phyloP scores from a whole-genome alignment of 2,329 filamentous ascomycete species.

The Verticillium zaregamsianum region DNA sequence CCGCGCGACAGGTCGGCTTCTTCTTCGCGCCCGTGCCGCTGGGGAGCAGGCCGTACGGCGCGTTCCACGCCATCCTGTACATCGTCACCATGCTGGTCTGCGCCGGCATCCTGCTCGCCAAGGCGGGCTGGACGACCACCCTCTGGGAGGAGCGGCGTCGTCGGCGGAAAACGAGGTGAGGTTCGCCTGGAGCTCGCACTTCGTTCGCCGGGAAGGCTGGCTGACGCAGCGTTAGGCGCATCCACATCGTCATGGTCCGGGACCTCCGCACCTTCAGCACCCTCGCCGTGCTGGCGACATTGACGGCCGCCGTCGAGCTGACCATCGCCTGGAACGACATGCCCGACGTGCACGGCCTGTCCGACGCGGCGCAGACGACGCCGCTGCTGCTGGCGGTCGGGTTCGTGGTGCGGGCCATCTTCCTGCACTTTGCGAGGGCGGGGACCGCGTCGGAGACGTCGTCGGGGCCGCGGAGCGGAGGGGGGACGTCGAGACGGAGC shows the following conservation, averaged over 20 bases:
- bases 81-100: constrained; percentile 20
- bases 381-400: constrained; percentile 26
- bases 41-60: constrained; percentile 20
- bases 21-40: constrained; percentile 24
- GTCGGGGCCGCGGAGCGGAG: background rate
- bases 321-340: constrained; percentile 28
- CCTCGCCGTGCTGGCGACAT: constrained; percentile 15
- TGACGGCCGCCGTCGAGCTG: constrained; percentile 25
- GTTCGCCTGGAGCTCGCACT: too few relatives aligned
- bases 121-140: constrained; percentile 16
- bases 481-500: constrained; percentile 1
- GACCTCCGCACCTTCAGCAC: constrained; percentile 21
- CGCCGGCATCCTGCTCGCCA: constrained; percentile 17
- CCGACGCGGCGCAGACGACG: constrained; percentile 23
- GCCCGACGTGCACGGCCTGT: constrained; percentile 16
- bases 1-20: constrained; percentile 22
- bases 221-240: background rate
- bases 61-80: constrained; percentile 24
- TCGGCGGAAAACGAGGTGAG: constrained; percentile 17
- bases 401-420: constrained; percentile 19
- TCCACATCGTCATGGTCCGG: constrained; percentile 18
- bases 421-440: constrained; percentile 14
- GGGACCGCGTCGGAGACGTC: background rate
- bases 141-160: constrained; percentile 13
- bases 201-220: too few relatives aligned